These are phyloP conservation scores for Daldinia eschscholtzii DNA, from an alignment of 2,329 filamentous ascomycete species.

Conservation along the genomic window DNA sequence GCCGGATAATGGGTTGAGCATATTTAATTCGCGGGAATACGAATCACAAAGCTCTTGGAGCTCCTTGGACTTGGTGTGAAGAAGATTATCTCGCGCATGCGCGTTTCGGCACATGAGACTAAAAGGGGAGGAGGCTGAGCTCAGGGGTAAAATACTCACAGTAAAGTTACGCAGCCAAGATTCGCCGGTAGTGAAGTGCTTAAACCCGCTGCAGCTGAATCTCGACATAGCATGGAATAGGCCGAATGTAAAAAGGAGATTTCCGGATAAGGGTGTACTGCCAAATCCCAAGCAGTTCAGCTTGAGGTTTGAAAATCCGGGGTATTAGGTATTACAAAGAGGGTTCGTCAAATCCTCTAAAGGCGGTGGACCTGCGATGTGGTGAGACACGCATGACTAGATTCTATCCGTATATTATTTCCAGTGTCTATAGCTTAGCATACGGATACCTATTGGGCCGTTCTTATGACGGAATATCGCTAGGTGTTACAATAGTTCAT, in stretches of 20 bases:
- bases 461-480: neutral
- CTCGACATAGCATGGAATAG: neutral
- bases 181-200: constrained; percentile 1
- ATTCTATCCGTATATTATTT: constrained; percentile 1
- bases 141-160: constrained; percentile 12
- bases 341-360: neutral
- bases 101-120: constrained; percentile 28
- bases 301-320: constrained; percentile 6
- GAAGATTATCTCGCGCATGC: constrained; percentile 15
- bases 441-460: neutral
- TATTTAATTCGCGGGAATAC: constrained; percentile 31
- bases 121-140: constrained; percentile 6
- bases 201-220: constrained; percentile 1
- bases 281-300: neutral
- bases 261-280: neutral
- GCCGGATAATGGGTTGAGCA: constrained; percentile 12
- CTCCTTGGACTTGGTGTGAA: constrained; percentile 9
- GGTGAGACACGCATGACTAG: constrained; percentile 7
- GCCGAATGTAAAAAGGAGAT: neutral
- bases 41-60: constrained; percentile 15
- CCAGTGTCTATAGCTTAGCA: neutral
- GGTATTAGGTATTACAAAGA: constrained; percentile 1
- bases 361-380: neutral
- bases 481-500: neutral
- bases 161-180: constrained; percentile 7